Percentiles rank a stretch among this genome's conserved stretches.
Conservation (phyloP, 176 grass and related monocot species). For the Raddia distichophylla region DNA sequence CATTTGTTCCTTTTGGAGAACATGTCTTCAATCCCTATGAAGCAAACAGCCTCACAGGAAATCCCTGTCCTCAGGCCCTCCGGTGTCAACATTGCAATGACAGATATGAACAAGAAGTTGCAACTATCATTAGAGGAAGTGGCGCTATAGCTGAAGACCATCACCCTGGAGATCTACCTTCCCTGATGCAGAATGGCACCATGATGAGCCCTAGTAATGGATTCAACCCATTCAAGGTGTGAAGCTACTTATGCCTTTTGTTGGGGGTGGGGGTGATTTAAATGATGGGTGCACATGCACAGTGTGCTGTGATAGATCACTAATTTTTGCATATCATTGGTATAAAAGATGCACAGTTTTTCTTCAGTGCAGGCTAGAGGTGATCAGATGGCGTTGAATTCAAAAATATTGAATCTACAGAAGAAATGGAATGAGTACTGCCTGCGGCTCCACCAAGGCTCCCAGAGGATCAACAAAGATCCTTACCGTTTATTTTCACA, state of each 20-base stretch:
- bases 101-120: slow-evolving; percentile 77
- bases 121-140: slow-evolving; percentile 61
- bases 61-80: slow-evolving; percentile 47
- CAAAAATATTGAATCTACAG: slow-evolving; percentile 66
- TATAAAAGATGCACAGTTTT: slow-evolving; percentile 72
- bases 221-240: slow-evolving; percentile 74
- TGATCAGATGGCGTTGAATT: slow-evolving; percentile 67
- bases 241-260: slow-evolving; percentile 39
- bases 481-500: slow-evolving; percentile 47
- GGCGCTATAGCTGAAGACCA: slow-evolving; percentile 52
- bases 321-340: slow-evolving; percentile 39
- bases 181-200: slow-evolving; percentile 58
- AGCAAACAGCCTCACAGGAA: slow-evolving; percentile 34
- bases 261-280: slow-evolving; percentile 6
- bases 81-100: slow-evolving; percentile 74
- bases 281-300: neutral
- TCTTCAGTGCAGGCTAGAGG: slow-evolving; percentile 82
- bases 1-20: slow-evolving; percentile 73
- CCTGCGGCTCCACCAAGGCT: slow-evolving; percentile 46
- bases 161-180: slow-evolving; percentile 51
- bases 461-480: slow-evolving; percentile 46
- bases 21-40: slow-evolving; percentile 47
- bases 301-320: neutral
- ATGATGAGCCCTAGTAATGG: slow-evolving; percentile 51
- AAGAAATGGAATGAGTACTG: slow-evolving; percentile 87